Conservation (phyloP, 768 basidiomycete species). For the Mrakia gelida region DNA sequence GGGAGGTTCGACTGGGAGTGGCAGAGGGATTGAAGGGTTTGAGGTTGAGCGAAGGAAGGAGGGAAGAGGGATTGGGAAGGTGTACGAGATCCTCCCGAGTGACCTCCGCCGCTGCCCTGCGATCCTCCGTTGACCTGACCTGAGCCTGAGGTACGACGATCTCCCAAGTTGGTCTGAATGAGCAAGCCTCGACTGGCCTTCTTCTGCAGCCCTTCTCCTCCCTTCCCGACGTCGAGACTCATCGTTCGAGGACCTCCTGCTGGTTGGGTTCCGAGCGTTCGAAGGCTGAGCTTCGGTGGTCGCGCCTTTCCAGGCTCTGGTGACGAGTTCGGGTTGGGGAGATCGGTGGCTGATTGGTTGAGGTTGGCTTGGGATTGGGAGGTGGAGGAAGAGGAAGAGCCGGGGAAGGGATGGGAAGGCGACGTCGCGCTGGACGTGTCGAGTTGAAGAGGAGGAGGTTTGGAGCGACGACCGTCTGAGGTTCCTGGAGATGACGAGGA, state of each 20-base stretch:
- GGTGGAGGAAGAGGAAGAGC: background rate
- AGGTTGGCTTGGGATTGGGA: background rate
- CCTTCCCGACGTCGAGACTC: background rate
- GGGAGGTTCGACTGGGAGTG: background rate
- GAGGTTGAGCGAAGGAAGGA: background rate
- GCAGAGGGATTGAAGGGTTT: constrained; percentile 5
- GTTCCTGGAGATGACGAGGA: background rate
- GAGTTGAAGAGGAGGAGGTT: constrained; percentile 5
- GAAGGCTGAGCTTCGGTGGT: constrained; percentile 11
- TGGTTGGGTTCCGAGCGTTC: background rate
- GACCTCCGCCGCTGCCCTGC: background rate
- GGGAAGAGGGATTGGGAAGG: background rate
- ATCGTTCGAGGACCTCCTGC: background rate
- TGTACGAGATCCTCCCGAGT: background rate
- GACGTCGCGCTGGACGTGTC: background rate
- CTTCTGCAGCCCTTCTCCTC: background rate
- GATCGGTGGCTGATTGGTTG: background rate
- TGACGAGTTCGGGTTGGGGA: background rate
- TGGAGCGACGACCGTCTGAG: background rate
- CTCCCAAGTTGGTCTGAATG: constrained; percentile 20
- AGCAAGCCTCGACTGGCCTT: constrained; percentile 13
- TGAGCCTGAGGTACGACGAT: background rate
- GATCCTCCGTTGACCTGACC: constrained; percentile 8
- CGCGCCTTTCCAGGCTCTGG: background rate
- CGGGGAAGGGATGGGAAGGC: background rate